Conservation (phyloP, 768 basidiomycete genomes). For the Tylopilus sp. region DNA sequence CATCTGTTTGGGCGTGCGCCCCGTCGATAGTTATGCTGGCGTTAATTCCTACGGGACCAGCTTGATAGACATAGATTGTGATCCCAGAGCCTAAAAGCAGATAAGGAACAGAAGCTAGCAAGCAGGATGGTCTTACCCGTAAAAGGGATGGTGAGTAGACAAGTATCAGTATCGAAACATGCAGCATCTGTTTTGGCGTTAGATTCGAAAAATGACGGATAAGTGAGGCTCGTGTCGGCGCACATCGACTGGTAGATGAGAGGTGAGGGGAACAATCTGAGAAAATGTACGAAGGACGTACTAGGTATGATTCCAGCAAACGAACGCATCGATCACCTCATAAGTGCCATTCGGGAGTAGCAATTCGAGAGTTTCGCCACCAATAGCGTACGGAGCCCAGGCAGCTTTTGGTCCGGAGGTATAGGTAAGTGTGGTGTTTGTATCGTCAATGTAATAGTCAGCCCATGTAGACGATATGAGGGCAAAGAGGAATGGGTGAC, state of each 20-base stretch:
- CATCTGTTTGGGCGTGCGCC: constrained; percentile 8
- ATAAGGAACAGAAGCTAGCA: neutral
- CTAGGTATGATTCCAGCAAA: constrained; percentile 28
- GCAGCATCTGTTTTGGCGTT: constrained; percentile 15
- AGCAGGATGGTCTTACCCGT: constrained; percentile 13
- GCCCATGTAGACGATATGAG: constrained; percentile 7
- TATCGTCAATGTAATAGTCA: constrained; percentile 26
- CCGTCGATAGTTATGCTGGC: constrained; percentile 21
- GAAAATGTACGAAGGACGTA: neutral
- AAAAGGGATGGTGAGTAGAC: constrained; percentile 21
- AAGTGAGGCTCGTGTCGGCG: neutral
- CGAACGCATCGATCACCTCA: constrained; percentile 17
- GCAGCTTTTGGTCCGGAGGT: constrained; percentile 23
- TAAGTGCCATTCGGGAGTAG: constrained; percentile 20
- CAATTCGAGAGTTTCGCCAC: constrained; percentile 8
- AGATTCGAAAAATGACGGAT: neutral
- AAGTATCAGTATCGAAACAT: constrained; percentile 17
- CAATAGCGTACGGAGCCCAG: constrained; percentile 20
- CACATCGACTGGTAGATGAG: constrained; percentile 17
- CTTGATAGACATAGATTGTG: constrained; percentile 22
- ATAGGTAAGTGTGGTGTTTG: constrained; percentile 20
- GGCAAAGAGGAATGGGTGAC: neutral
- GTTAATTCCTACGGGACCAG: constrained; percentile 24
- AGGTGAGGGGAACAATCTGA: neutral
- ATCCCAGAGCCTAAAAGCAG: constrained; percentile 18